Conservation (phyloP, 352 stramenopile genomes). For the Globisporangium solare region DNA sequence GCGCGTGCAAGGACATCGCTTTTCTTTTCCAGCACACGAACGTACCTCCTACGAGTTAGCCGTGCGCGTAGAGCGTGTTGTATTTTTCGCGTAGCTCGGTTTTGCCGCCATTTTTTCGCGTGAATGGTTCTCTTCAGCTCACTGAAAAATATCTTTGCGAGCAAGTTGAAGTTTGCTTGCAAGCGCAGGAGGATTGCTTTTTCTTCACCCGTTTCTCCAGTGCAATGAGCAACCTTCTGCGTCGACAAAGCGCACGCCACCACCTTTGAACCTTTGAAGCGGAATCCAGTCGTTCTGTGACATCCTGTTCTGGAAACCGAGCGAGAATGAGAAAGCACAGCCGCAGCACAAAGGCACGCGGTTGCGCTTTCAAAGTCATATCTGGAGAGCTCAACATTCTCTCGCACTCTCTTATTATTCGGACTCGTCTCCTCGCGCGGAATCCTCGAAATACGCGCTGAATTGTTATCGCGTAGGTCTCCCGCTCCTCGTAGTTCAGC, state of each 20-base stretch:
- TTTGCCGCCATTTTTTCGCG: slow-evolving; percentile 24
- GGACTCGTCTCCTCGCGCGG: slow-evolving; percentile 29
- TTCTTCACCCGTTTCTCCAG: slow-evolving; percentile 32
- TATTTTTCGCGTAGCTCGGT: slow-evolving; percentile 40
- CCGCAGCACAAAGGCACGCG: slow-evolving; percentile 35
- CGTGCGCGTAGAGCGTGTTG: slow-evolving; percentile 38
- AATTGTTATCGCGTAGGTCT: slow-evolving; percentile 21
- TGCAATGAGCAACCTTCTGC: slow-evolving; percentile 18
- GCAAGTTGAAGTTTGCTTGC: slow-evolving; percentile 33
- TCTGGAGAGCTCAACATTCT: slow-evolving; percentile 26
- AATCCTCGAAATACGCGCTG: slow-evolving; percentile 49
- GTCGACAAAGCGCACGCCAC: slow-evolving; percentile 25
- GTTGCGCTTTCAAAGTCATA: slow-evolving; percentile 32
- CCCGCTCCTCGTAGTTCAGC: slow-evolving; percentile 22
- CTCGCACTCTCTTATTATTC: slow-evolving; percentile 29
- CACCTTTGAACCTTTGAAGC: slow-evolving; percentile 30
- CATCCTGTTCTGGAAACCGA: slow-evolving; percentile 26
- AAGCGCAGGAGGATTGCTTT: slow-evolving; percentile 35
- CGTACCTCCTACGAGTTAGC: slow-evolving; percentile 40
- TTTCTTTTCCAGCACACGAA: slow-evolving; percentile 33
- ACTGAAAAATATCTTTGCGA: slow-evolving; percentile 43
- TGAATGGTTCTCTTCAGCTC: slow-evolving; percentile 31
- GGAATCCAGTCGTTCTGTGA: slow-evolving; percentile 17
- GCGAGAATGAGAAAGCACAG: slow-evolving; percentile 53
- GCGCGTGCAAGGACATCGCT: slow-evolving; percentile 11